These are phyloP conservation scores for Triticum dicoccoides DNA, from an alignment of 176 grass and related monocot species.

Conservation along the genomic window DNA sequence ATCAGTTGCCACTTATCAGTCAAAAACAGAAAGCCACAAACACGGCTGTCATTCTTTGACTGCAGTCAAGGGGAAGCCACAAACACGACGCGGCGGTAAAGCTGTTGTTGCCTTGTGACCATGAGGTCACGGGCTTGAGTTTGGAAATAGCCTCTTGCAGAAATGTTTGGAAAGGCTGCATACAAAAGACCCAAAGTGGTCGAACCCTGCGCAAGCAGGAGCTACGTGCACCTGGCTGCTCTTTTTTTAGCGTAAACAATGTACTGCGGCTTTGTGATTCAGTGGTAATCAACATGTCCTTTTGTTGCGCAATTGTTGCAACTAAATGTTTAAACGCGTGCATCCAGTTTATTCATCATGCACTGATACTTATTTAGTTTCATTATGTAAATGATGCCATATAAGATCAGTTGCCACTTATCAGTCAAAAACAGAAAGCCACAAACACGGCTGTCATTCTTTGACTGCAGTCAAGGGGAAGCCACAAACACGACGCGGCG, in stretches of 20 bases:
- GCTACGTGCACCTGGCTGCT: no score
- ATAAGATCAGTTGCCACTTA: constrained; percentile 4
- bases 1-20: constrained; percentile 11
- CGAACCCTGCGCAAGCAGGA: no score
- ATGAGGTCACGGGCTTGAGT: no score
- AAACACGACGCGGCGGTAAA: no score
- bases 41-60: not conserved
- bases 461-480: not conserved
- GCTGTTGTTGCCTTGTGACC: no score
- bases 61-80: not conserved
- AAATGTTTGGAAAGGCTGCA: no score
- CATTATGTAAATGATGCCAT: not conserved
- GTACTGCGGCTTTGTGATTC: not conserved
- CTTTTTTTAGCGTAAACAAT: not conserved
- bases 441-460: not conserved
- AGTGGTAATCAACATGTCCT: not conserved
- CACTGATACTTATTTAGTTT: not conserved
- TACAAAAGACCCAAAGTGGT: no score
- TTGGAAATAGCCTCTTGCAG: no score
- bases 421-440: not conserved
- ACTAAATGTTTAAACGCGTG: no score
- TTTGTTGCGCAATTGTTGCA: no score
- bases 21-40: not conserved
- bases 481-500: no score
- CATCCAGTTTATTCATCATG: not conserved